Conservation (phyloP, 805 yeast genomes). For the Kuraishia cidri region DNA sequence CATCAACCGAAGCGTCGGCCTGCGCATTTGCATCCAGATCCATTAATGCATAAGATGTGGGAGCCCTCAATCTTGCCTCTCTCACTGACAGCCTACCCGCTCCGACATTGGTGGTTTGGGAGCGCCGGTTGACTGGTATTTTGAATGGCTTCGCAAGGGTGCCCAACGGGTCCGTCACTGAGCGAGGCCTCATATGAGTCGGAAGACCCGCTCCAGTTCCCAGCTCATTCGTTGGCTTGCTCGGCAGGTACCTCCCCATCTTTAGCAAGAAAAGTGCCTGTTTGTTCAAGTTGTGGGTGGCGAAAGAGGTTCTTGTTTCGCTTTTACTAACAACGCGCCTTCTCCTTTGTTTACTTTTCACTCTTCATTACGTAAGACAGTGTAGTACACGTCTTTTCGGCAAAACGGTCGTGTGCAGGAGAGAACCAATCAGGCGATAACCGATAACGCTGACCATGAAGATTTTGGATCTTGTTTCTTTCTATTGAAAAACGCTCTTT, state of each 20-base stretch:
- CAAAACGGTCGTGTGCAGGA: too few relatives aligned
- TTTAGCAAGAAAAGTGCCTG: neutral
- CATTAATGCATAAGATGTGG: slow-evolving; percentile 30
- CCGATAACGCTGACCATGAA: too few relatives aligned
- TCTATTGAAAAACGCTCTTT: neutral
- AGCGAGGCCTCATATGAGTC: slow-evolving; percentile 43
- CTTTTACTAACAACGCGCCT: too few relatives aligned
- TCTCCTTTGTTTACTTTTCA: too few relatives aligned
- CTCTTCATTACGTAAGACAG: too few relatives aligned
- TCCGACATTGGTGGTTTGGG: slow-evolving; percentile 7
- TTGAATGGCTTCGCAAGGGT: slow-evolving; percentile 60
- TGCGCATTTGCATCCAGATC: slow-evolving; percentile 16
- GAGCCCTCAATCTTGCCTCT: slow-evolving; percentile 21
- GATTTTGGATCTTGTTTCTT: neutral
- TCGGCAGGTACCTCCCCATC: slow-evolving; percentile 20
- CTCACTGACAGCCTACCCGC: slow-evolving; percentile 12
- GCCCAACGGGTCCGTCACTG: slow-evolving; percentile 39
- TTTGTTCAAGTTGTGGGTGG: too few relatives aligned
- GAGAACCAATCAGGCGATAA: too few relatives aligned
- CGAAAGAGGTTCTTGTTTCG: too few relatives aligned
- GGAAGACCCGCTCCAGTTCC: slow-evolving; percentile 69
- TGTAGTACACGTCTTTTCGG: too few relatives aligned
- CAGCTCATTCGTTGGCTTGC: slow-evolving; percentile 33
- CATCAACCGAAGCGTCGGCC: slow-evolving; percentile 21
- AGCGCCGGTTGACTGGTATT: slow-evolving; percentile 41